A percentile compares a stretch with the other conserved stretches of the same genome.
Evolutionary conservation across 1,284 basidiomycete species (phyloP).

Genomic region (Leucoagaricus sp.): DNA sequence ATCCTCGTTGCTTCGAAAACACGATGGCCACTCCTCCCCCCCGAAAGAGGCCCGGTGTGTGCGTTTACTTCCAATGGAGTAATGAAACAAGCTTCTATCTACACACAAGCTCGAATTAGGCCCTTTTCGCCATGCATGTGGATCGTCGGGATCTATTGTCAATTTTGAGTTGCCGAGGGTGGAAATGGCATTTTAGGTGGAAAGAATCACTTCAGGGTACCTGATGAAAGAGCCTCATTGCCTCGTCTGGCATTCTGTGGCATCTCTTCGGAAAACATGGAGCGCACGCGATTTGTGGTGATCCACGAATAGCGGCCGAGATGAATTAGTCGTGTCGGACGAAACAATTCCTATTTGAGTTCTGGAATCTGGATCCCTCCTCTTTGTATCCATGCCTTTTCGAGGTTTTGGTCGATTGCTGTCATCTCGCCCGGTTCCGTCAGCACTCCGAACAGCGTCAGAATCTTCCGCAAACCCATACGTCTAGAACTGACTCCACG

Average conservation of each 20-base stretch:
- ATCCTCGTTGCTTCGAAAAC: conserved; percentile 14
- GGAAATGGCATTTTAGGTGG: not conserved
- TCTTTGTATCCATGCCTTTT: no score
- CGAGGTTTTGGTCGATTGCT: not conserved
- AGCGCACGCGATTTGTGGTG: not conserved
- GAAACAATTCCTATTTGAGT: not conserved
- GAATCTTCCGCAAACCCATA: not conserved
- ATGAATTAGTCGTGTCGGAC: not conserved
- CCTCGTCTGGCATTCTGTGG: not conserved
- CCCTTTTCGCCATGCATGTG: not conserved
- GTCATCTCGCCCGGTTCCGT: not conserved
- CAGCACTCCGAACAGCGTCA: not conserved
- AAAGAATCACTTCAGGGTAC: not conserved
- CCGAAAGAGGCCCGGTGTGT: not conserved
- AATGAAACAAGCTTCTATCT: not conserved
- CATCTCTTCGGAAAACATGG: not conserved
- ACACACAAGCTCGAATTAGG: not conserved
- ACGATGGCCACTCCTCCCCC: not conserved
- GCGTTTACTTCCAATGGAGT: conserved; percentile 5
- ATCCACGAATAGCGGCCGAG: not conserved
- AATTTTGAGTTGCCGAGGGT: not conserved
- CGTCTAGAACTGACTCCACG: not conserved
- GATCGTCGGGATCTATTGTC: not conserved
- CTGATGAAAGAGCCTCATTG: not conserved
- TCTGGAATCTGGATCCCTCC: not conserved